phyloP scores from a whole-genome alignment of 2,329 filamentous ascomycete species.

The Leptographium wingfieldii region DNA sequence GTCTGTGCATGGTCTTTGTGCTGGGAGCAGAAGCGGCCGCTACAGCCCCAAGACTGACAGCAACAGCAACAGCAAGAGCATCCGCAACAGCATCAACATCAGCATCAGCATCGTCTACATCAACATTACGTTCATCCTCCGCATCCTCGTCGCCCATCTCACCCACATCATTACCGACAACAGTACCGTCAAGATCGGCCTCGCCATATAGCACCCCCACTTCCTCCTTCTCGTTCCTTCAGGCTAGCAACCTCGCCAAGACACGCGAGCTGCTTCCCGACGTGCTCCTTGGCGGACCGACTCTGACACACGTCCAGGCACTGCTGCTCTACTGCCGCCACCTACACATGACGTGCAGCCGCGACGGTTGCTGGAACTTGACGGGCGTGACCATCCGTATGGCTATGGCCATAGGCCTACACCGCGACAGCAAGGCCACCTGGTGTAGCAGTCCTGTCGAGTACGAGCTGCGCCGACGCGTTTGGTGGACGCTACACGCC shows the following conservation, averaged over 20 bases:
- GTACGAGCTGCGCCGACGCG: conserved; percentile 17
- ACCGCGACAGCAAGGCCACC: conserved; percentile 7
- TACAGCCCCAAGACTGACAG: not conserved
- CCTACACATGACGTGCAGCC: conserved; percentile 11
- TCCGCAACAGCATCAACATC: no score
- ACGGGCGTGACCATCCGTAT: conserved; percentile 11
- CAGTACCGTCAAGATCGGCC: not conserved
- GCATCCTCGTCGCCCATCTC: conserved; percentile 1
- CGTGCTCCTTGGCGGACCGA: conserved; percentile 10
- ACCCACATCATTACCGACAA: not conserved
- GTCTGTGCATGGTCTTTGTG: conserved; percentile 13
- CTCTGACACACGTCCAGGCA: conserved; percentile 11
- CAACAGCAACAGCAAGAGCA: no score
- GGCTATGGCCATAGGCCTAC: conserved; percentile 12
- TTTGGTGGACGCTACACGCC: conserved; percentile 22
- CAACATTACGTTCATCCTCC: not conserved
- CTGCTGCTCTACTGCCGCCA: conserved; percentile 13
- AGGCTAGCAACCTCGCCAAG: conserved; percentile 8
- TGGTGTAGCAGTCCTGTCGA: conserved; percentile 17
- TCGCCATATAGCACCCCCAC: not conserved
- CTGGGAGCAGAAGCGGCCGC: conserved; percentile 9
- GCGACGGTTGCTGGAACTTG: conserved; percentile 14
- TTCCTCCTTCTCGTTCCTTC: no score
- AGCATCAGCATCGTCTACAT: no score
- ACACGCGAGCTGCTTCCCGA: conserved; percentile 7